phyloP scores from a whole-genome alignment of 2,329 filamentous ascomycete genomes.

The Trichoderma asperellum region DNA sequence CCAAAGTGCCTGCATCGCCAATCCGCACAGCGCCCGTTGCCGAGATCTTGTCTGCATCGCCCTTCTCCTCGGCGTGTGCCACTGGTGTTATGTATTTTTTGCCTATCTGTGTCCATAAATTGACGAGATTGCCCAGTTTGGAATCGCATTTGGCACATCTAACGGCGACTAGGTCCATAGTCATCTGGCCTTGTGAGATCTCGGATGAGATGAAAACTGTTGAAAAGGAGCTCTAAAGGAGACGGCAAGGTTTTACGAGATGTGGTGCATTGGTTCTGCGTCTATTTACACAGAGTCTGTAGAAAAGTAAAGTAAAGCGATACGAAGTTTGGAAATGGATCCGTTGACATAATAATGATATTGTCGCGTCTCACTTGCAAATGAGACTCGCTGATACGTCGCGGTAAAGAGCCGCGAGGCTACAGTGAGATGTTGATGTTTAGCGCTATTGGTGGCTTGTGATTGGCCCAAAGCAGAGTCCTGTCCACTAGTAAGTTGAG shows the following conservation, averaged over 20 bases:
- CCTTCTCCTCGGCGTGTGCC: slow-evolving; percentile 32
- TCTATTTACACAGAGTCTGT: not conserved
- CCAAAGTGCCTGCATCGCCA: slow-evolving; percentile 43
- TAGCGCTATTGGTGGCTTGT: not conserved
- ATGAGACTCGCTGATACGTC: not conserved
- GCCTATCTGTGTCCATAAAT: slow-evolving; percentile 48
- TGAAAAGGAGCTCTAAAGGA: not conserved
- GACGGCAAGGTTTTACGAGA: not conserved
- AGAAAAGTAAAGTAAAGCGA: not conserved
- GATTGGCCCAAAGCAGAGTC: slow-evolving; percentile 9
- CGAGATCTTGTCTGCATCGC: slow-evolving; percentile 9
- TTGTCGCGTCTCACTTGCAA: slow-evolving; percentile 3
- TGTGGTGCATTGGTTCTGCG: slow-evolving; percentile 4
- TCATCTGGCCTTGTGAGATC: not conserved
- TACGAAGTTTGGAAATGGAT: not conserved
- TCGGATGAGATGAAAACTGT: not conserved
- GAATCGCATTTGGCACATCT: slow-evolving; percentile 43
- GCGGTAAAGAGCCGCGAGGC: slow-evolving; percentile 3
- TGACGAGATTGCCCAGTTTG: slow-evolving; percentile 40
- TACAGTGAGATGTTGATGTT: not conserved
- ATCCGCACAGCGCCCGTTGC: slow-evolving; percentile 35
- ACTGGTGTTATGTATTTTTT: slow-evolving; percentile 47
- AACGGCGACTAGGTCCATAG: slow-evolving; percentile 44
- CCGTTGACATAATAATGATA: not conserved
- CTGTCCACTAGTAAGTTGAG: not conserved